Base-by-base conservation (phyloP, 257 asterid genomes). In the Euphrasia confusa region DNA sequence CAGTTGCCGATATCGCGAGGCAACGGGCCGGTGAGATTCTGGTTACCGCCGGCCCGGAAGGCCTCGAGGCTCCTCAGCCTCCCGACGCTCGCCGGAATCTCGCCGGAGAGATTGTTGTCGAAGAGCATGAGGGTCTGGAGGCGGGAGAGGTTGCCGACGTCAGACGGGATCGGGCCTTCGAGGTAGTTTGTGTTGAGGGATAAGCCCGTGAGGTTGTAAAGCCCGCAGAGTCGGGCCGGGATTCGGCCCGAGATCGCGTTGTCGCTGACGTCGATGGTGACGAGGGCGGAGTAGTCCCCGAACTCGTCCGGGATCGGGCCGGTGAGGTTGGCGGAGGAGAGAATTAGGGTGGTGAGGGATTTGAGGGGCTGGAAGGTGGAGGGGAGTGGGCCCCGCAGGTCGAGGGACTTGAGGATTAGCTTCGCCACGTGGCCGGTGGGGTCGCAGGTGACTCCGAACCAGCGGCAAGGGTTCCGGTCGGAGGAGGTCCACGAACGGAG, bases 1-100 rank as follows among this genome's bases (percentile, higher is more conserved):
- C 99, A 93, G 82, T 80, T 87, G 4, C 99, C 99, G 60, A 93
- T 81, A 78, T 84, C 97, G 2, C 1, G 21, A 24, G 99, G 99
- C 69, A 93, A 58, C 26, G 67, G 79, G 0, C 99, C 99, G 14
- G 74, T 75, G 26, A 93, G 87, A 74, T 93, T 84, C 54, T 79
- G 94, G 56, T 93, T 93, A 27, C 99, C 99, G 3, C 99, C 99
- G 9, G 94, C 95, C 61, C 99, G 70, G 72, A 93, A 68, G 0
- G 77, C 69, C 17, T 89, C 87, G 15, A 93, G 95, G 13, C 70
- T 75, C 4, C 63, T 59, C 84, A 93, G 42, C n/a, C 73, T 62
- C 1, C 97, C 99, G 2, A 93, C 39, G 56, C 86, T 81, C 55
- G 21, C 18, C 0, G 99, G 99, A 54, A 93, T 83, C 54, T 71